Evolutionary conservation across 495 filamentous ascomycete species (phyloP).

Genomic region (Letharia columbiana): DNA sequence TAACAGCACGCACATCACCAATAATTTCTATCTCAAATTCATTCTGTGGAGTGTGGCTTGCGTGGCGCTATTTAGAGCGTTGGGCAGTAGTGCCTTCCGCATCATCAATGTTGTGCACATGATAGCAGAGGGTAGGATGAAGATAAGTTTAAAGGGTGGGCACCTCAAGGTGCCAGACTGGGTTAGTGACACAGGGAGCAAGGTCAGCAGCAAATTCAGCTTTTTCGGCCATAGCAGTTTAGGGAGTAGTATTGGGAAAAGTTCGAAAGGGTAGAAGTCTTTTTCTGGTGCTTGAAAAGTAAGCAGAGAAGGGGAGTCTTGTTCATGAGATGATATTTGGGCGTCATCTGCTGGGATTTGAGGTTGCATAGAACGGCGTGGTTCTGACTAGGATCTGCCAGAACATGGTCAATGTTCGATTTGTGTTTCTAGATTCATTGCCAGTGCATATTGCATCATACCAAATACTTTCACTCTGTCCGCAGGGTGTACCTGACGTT

Average conservation of each 20-base stretch:
- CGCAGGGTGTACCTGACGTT: neutral
- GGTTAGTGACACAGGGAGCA: constrained; percentile 28
- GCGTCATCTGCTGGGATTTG: constrained; percentile 2
- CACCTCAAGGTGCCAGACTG: constrained; percentile 28
- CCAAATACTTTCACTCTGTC: neutral
- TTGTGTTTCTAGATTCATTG: neutral
- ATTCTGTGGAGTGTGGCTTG: constrained; percentile 88
- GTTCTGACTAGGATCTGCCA: neutral
- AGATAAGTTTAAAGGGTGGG: constrained; percentile 40
- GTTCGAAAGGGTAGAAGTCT: constrained; percentile 4
- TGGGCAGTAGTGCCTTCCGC: constrained; percentile 74
- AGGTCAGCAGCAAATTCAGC: constrained; percentile 28
- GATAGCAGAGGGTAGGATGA: constrained; percentile 76
- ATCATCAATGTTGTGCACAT: constrained; percentile 74
- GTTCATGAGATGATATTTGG: neutral
- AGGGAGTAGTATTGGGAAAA: constrained; percentile 31
- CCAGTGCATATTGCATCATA: neutral
- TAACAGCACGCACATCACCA: constrained; percentile 52
- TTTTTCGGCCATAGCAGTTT: constrained; percentile 23
- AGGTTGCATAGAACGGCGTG: neutral
- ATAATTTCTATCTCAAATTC: constrained; percentile 86
- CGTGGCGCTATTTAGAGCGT: constrained; percentile 72
- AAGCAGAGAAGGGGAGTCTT: neutral
- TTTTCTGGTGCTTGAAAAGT: neutral
- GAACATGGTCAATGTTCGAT: neutral